Base-by-base conservation (phyloP, 306 rosid genomes). In the Pterocarpus santalinus region DNA sequence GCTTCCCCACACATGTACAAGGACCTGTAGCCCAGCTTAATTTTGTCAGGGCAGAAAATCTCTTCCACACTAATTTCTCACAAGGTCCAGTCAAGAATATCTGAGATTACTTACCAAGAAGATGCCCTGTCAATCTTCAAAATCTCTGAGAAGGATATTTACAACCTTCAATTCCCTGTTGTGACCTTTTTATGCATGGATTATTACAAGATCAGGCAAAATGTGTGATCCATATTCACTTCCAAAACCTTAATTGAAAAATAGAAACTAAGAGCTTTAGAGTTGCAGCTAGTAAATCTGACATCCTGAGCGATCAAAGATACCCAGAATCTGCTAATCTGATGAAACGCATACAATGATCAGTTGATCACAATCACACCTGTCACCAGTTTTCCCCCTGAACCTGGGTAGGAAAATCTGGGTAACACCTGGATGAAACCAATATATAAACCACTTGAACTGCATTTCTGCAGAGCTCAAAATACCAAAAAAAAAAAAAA, bases 391-490 rank as follows among this genome's bases (percentile, higher is more conserved):
- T 41, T 65, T 53, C 44, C 41, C 73, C 15, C 47, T 30, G 57
- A 75, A 80, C 46, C 75, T 70, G 6, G 28, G 28, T 22, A 22
- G 28, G 67, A 55, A 9, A 65, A 73, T 65, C 72, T 36, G 69
- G 65, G 72, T 28, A 35, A 73, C 79, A 61, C 77, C 68, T 12
- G 68, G 81, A 75, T 62, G 49, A 82, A 77, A 80, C 84, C 43
- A 77, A 61, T 10, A 74, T 83, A 22, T 79, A 61, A 65, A 75
- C 76, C 43, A 34, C 77, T 77, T 75, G 69, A 44, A n/a, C 83
- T 46, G 72, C 65, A 80, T 16, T 84, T 56, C 87, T 86, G 86
- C 83, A 81, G 83, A 65, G 33, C 57, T 65, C 58, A 74, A 83
- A 86, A 72, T 57, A 68, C 67, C 80, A 74, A 84, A 82, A 57